Base-by-base conservation (phyloP, 1,284 basidiomycete species). In the Farysia itapuensis region DNA sequence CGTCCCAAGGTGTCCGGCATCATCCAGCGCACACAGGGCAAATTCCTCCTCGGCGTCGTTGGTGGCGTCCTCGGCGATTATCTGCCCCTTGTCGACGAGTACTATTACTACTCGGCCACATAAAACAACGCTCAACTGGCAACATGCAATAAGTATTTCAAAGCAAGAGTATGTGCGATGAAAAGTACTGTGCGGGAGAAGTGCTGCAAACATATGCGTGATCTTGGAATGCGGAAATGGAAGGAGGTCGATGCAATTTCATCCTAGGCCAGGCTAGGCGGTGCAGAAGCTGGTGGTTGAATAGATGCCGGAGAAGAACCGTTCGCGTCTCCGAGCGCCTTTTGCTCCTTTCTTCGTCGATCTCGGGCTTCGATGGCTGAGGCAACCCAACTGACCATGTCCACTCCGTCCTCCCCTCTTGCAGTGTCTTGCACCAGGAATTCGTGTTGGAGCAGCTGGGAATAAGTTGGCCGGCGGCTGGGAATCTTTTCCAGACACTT, bases 1-100 rank as follows among this genome's bases (percentile, higher is more conserved):
- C 19, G 47, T 4, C 88, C 90, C 36, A 87, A 91, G 79, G 72
- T 90, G 63, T 82, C 86, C 75, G 79, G 80, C 9, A 75, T 88
- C 70, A 82, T 64, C 14, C 78, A 83, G 35, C 79, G 77, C 33
- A 82, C 86, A 19, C 81, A 85, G 15, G 80, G 81, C 50, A 82
- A 83, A 39, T 90, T 90, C 19, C 51, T 94, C 26, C 69, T 96
- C 20, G 85, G 87, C 20, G 73, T 94, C 38, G 78, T 91, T 23
- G 84, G 89, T 44, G 84, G 85, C 18, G 80, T 95, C 43, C 78
- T 92, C 52, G 84, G 85, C 61, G 91, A 93, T 71, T 96, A 93
- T 86, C 83, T 95, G 58, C 90, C 90, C 9, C 79, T 96, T 68
- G 90, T 96, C 59, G 88, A 96, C 77, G 89, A 92, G 74, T 94